Evolutionary conservation across 495 filamentous ascomycete genomes (phyloP).

Genomic region (Apodospora peruviana): DNA sequence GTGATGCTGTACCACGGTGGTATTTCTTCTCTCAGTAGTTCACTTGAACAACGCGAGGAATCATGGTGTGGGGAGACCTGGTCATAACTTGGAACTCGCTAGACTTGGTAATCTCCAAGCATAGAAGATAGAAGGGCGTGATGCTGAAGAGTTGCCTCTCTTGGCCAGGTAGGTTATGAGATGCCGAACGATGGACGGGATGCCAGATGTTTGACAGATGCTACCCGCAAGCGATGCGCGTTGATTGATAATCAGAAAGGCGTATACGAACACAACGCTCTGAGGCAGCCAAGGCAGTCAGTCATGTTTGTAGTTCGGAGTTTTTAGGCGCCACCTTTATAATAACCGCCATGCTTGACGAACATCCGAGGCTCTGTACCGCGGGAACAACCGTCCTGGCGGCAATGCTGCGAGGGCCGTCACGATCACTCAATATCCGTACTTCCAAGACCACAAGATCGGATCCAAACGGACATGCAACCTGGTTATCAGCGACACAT

Average conservation of each 20-base stretch:
- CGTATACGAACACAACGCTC: background rate
- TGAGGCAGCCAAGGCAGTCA: background rate
- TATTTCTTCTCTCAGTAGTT: too few species aligned
- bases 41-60: too few species aligned
- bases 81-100: too few species aligned
- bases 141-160: background rate
- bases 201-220: too few species aligned
- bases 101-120: too few species aligned
- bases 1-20: too few species aligned
- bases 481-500: background rate
- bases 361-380: background rate
- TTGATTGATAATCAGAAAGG: background rate
- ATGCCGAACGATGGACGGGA: too few species aligned
- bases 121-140: too few species aligned
- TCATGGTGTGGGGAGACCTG: too few species aligned
- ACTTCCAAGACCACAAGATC: background rate
- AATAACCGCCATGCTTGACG: background rate
- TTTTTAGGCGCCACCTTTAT: background rate
- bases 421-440: background rate
- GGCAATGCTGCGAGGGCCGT: background rate
- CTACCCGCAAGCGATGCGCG: too few species aligned
- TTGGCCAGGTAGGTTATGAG: background rate
- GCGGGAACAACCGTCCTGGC: conserved; percentile 1
- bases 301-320: background rate
- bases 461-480: background rate